A percentile compares a stretch with the other conserved stretches of the same genome.
phyloP scores from a whole-genome alignment of 2,329 filamentous ascomycete genomes.

The Fusarium sp. region DNA sequence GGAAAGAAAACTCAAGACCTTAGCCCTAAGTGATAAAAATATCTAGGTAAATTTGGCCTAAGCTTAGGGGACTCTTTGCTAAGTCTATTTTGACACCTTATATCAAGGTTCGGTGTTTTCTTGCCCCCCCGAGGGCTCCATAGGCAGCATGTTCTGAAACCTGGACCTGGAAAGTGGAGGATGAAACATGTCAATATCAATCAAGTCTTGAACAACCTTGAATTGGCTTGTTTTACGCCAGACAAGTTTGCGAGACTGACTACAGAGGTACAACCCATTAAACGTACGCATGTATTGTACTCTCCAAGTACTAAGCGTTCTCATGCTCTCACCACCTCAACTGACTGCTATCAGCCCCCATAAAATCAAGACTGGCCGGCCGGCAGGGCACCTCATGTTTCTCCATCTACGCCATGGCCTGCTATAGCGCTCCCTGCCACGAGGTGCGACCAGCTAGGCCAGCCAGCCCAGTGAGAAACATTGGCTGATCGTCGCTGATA shows the following conservation, averaged over 20 bases:
- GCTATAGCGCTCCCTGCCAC: conserved; percentile 24
- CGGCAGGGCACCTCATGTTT: background rate
- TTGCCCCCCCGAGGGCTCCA: no score
- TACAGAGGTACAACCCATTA: no score
- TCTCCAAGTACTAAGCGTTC: background rate
- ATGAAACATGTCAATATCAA: background rate
- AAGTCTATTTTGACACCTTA: no score
- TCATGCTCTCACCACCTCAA: background rate
- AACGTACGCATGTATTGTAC: background rate
- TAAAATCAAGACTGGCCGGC: conserved; percentile 5
- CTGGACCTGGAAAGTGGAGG: background rate
- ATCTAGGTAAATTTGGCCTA: no score
- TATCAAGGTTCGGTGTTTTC: no score
- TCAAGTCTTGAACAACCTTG: background rate
- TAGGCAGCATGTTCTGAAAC: background rate
- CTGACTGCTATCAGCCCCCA: background rate
- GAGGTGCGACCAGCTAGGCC: conserved; percentile 12
- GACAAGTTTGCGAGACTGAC: background rate
- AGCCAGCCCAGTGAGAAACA: conserved; percentile 1
- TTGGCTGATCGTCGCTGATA: conserved; percentile 18
- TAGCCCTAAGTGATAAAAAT: no score
- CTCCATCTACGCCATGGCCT: conserved; percentile 21
- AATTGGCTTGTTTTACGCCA: background rate
- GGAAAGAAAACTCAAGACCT: no score
- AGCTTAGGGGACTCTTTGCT: no score